Base-by-base conservation (phyloP, 1,284 basidiomycete genomes). In the Phenoliferia sp. region DNA sequence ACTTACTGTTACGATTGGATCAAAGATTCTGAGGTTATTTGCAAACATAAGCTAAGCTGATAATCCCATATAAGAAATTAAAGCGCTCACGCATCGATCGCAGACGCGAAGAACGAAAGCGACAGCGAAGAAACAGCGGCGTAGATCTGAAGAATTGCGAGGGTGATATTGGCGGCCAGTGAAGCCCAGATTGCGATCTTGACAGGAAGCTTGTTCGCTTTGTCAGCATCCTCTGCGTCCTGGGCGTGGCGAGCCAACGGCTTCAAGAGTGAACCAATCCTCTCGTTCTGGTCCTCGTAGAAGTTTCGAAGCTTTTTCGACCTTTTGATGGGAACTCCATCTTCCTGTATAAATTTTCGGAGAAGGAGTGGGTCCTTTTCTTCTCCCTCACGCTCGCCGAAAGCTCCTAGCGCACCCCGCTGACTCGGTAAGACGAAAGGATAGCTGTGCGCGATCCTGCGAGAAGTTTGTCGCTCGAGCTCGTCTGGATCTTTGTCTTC, bases 71-170 rank as follows among this genome's bases (percentile, higher is more conserved):
- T n/a, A n/a, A n/a, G n/a, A n/a, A n/a, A n/a, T n/a, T n/a, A n/a
- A n/a, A n/a, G n/a, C n/a, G n/a, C n/a, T n/a, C n/a, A n/a, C n/a
- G n/a, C n/a, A 54, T 73, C 70, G 61, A 65, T 66, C 9, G 66
- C 65, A 15, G 68, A 72, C 9, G 66, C 92, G 67, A 98, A 86
- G 60, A 97, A 83, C 10, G 93, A 92, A 17, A 97, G 82, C 0
- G 92, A 95, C 17, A 86, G 76, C 3, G 92, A 89, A 2, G 90
- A 89, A 69, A 92, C 84, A 22, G 95, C 94, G 19, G 91, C 94
- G 77, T 85, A 85, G 10, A 85, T 78, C 77, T 84, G 82, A 0
- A 83, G 67, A 3, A 76, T 71, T 7, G 82, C 81, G 35, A 79
- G 75, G 44, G 68, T 56, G 59, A 65, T 61, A 22, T 19, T 26